phyloP scores from a whole-genome alignment of 2,329 filamentous ascomycete genomes.

The Aureobasidium musti region DNA sequence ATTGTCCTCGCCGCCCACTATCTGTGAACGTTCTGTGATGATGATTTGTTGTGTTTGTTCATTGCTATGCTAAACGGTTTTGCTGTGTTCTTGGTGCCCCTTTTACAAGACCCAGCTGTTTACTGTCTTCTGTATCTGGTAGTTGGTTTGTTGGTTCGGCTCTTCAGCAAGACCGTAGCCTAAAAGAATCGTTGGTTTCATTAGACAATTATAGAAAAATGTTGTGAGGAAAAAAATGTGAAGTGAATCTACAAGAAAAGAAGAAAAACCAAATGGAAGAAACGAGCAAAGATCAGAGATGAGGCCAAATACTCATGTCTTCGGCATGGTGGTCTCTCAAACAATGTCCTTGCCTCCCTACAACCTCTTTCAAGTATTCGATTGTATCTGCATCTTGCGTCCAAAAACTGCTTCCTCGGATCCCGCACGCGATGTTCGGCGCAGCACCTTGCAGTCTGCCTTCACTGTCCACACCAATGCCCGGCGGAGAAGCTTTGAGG shows the following conservation, averaged over 20 bases:
- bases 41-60: too few relatives aligned
- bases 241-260: not conserved
- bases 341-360: constrained; percentile 44
- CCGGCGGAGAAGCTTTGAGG: constrained; percentile 13
- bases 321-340: constrained; percentile 36
- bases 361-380: constrained; percentile 42
- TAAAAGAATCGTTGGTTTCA: not conserved
- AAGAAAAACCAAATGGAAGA: not conserved
- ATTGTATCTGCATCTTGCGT: constrained; percentile 40
- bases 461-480: constrained; percentile 14
- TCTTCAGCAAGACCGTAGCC: not conserved
- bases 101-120: too few relatives aligned
- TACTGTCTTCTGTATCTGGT: too few relatives aligned
- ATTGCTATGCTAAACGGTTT: too few relatives aligned
- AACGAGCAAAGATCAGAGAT: not conserved
- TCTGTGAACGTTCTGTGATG: not conserved
- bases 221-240: too few relatives aligned
- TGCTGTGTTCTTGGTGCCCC: too few relatives aligned
- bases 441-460: constrained; percentile 30
- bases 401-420: constrained; percentile 45
- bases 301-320: constrained; percentile 29
- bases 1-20: not conserved
- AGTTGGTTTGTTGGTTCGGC: too few relatives aligned
- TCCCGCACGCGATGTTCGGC: constrained; percentile 42
- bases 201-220: not conserved